Evolutionary conservation across 306 rosid genomes (phyloP).

Genomic region (Trifolium dubium): DNA sequence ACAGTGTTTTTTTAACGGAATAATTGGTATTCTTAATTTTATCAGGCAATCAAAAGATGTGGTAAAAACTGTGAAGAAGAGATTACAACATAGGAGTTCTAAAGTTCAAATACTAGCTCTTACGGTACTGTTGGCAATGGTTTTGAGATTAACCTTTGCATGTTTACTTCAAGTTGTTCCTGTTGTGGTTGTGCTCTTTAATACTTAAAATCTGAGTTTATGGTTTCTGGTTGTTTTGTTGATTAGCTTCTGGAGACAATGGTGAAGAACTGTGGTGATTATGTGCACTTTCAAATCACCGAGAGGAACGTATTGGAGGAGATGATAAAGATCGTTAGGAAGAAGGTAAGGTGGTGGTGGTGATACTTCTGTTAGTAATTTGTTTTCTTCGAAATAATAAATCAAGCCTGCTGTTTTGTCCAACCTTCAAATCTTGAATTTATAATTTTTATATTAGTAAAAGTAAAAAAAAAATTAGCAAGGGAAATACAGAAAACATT

Average conservation of each 20-base stretch:
- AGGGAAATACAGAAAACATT: conserved; percentile 7
- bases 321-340: conserved; percentile 91
- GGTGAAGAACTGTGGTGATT: conserved; percentile 99
- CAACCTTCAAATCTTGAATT: neutral
- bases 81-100: conserved; percentile 91
- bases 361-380: conserved; percentile 30
- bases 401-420: neutral
- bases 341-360: conserved; percentile 69
- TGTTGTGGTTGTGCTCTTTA: conserved; percentile 29
- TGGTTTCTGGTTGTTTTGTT: conserved; percentile 38
- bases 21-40: conserved; percentile 45
- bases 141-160: conserved; percentile 22
- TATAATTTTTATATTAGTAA: neutral
- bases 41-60: conserved; percentile 99
- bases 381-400: neutral
- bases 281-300: conserved; percentile 86
- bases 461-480: neutral
- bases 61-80: conserved; percentile 88
- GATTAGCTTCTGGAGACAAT: conserved; percentile 93
- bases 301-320: conserved; percentile 87
- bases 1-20: conserved; percentile 6
- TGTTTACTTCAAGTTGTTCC: conserved; percentile 17
- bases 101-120: conserved; percentile 83
- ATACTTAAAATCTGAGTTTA: conserved; percentile 29
- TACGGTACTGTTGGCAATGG: conserved; percentile 61